Percentiles rank a stretch among this genome's conserved stretches.
Evolutionary conservation across 352 stramenopile species (phyloP).

Genomic region (Pythium biforme): DNA sequence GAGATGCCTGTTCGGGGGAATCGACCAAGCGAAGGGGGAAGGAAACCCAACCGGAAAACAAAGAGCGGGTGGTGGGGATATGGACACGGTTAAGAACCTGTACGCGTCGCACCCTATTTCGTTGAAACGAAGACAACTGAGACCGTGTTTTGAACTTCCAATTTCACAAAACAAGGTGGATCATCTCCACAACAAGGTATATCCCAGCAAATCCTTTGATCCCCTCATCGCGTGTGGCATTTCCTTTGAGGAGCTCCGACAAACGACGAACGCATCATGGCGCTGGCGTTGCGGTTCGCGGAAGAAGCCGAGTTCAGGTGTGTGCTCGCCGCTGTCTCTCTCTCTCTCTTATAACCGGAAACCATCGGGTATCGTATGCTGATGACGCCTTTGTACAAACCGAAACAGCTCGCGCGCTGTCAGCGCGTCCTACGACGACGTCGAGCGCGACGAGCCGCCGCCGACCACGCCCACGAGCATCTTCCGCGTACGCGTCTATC

Average conservation of each 20-base stretch:
- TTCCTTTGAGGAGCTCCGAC: background rate
- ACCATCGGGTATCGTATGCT: too few species aligned
- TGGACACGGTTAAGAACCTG: slow-evolving; percentile 5
- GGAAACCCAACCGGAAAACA: background rate
- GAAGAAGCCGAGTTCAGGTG: slow-evolving; percentile 35
- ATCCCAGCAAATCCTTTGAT: background rate
- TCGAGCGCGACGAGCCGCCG: slow-evolving; percentile 17
- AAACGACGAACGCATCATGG: slow-evolving; percentile 15
- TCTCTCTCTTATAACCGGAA: too few species aligned
- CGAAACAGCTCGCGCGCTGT: slow-evolving; percentile 55
- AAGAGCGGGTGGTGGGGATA: slow-evolving; percentile 19
- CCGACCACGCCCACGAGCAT: slow-evolving; percentile 31
- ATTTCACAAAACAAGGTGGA: too few species aligned
- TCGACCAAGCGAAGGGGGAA: too few species aligned
- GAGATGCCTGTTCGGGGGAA: too few species aligned
- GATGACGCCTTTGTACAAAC: too few species aligned
- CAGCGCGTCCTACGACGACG: slow-evolving; percentile 31
- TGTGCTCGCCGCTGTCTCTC: background rate
- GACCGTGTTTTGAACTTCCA: slow-evolving; percentile 2
- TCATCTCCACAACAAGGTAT: background rate
- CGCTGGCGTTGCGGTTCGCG: slow-evolving; percentile 33
- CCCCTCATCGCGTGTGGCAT: background rate
- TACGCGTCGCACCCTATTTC: too few species aligned
- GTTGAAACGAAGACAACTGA: too few species aligned
- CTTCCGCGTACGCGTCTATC: slow-evolving; percentile 47